Percentiles rank a stretch among this genome's conserved stretches.
phyloP scores from a whole-genome alignment of 23 red algal species.

The Porphyridium purpureum region DNA sequence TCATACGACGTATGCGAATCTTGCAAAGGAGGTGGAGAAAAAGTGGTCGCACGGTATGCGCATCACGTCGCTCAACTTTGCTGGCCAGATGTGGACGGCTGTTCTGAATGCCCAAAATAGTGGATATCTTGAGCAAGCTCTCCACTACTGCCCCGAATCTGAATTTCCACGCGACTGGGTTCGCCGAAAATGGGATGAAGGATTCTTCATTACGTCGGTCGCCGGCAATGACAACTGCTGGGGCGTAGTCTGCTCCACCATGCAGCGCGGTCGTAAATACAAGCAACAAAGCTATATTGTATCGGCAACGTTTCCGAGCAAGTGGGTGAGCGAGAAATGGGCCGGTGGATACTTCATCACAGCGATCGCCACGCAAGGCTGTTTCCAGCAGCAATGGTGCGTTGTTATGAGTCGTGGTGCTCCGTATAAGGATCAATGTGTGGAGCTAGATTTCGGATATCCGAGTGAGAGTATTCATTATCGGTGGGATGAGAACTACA shows the following conservation, averaged over 20 bases:
- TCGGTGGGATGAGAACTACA: conserved; percentile 98
- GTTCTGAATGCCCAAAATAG: conserved; percentile 79
- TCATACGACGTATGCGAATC: conserved; percentile 87
- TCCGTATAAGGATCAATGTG: conserved; percentile 85
- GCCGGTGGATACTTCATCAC: conserved; percentile 87
- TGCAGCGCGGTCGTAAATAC: conserved; percentile 65
- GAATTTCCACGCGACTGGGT: conserved; percentile 98
- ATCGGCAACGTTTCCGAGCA: conserved; percentile 93
- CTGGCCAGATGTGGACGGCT: conserved; percentile 93
- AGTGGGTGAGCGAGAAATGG: conserved; percentile 97
- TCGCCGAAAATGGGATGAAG: conserved; percentile 88
- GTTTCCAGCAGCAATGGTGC: conserved; percentile 85
- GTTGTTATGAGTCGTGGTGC: conserved; percentile 91
- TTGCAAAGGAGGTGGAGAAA: conserved; percentile 88
- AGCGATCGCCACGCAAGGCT: conserved; percentile 73
- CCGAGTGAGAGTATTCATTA: conserved; percentile 84
- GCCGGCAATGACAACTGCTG: conserved; percentile 85
- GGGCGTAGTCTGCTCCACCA: conserved; percentile 93
- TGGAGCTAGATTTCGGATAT: conserved; percentile 95
- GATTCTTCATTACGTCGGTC: conserved; percentile 84
- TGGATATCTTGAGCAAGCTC: conserved; percentile 63
- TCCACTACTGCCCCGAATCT: conserved; percentile 87
- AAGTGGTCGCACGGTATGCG: conserved; percentile 90
- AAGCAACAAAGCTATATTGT: conserved; percentile 99
- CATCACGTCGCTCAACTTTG: conserved; percentile 85